Conservation (phyloP, 208 protist genomes). For the Leishmania turanica region DNA sequence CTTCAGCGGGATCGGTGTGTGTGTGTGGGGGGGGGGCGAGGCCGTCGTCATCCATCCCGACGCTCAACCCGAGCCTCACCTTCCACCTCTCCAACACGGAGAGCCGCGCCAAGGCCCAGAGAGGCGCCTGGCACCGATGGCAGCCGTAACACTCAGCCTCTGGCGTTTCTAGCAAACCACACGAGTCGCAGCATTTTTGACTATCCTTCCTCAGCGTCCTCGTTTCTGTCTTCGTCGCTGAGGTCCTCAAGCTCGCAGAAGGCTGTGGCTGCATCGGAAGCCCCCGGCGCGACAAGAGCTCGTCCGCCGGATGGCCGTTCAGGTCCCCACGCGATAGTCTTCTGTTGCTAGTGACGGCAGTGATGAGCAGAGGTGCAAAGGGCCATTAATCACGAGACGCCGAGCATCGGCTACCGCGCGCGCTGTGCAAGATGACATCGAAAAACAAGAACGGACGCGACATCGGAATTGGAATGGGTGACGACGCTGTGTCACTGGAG, state of each 20-base stretch:
- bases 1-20: not conserved
- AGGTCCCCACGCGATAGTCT: not conserved
- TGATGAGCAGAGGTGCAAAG: not conserved
- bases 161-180: not conserved
- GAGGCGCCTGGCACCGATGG: not conserved
- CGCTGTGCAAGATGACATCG: not conserved
- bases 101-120: not conserved
- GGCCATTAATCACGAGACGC: not conserved
- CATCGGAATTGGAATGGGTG: slow-evolving; percentile 6
- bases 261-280: not conserved
- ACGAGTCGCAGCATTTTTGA: not conserved
- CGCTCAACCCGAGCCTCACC: not conserved
- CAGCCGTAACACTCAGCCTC: not conserved
- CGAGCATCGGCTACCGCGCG: not conserved
- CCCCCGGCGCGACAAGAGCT: not conserved
- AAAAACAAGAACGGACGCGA: slow-evolving; percentile 3
- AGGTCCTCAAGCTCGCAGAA: not conserved
- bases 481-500: not conserved
- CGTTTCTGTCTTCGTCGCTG: not conserved
- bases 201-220: slow-evolving; percentile 2
- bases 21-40: not conserved
- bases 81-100: not conserved
- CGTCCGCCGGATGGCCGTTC: not conserved
- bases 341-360: not conserved
- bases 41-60: not conserved